A percentile compares a stretch with the other conserved stretches of the same genome.
Evolutionary conservation across 2,329 filamentous ascomycete species (phyloP).

Genomic region (Exophiala alcalophila): DNA sequence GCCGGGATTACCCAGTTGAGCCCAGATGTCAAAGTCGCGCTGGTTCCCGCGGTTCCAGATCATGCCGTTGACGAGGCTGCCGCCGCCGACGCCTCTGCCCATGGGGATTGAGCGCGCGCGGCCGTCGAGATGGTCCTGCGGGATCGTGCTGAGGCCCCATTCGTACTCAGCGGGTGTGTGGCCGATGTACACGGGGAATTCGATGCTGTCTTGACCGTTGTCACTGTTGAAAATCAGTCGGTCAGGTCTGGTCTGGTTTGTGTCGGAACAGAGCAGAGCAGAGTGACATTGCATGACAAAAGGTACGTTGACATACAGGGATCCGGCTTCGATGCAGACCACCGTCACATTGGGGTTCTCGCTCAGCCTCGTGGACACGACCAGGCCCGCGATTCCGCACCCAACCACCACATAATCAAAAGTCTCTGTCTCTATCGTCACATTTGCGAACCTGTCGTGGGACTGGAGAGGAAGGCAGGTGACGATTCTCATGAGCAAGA

Average conservation of each 20-base stretch:
- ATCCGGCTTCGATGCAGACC: conserved; percentile 33
- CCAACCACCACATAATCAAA: conserved; percentile 37
- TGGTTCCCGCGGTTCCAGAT: conserved; percentile 40
- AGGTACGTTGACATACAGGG: conserved; percentile 7
- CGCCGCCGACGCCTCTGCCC: conserved; percentile 39
- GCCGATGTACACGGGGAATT: conserved; percentile 33
- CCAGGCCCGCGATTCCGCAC: conserved; percentile 34
- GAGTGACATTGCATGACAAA: background rate
- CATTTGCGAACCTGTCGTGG: background rate
- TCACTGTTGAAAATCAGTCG: no score
- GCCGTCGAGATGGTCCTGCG: conserved; percentile 32
- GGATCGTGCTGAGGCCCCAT: conserved; percentile 31
- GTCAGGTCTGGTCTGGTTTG: no score
- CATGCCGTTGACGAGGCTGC: conserved; percentile 41
- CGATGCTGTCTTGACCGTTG: conserved; percentile 32
- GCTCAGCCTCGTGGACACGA: conserved; percentile 31
- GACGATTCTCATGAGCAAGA: background rate
- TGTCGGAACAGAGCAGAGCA: no score
- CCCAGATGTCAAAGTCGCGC: conserved; percentile 48
- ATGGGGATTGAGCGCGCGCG: conserved; percentile 26
- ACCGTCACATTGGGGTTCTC: conserved; percentile 32
- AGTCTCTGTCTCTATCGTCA: background rate
- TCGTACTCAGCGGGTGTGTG: conserved; percentile 31
- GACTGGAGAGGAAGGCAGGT: background rate
- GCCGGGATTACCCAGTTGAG: conserved; percentile 44